Evolutionary conservation across 495 filamentous ascomycete species (phyloP), one percentile per base, ranked within the genome.

Genomic region (Daldinia decipiens): DNA sequence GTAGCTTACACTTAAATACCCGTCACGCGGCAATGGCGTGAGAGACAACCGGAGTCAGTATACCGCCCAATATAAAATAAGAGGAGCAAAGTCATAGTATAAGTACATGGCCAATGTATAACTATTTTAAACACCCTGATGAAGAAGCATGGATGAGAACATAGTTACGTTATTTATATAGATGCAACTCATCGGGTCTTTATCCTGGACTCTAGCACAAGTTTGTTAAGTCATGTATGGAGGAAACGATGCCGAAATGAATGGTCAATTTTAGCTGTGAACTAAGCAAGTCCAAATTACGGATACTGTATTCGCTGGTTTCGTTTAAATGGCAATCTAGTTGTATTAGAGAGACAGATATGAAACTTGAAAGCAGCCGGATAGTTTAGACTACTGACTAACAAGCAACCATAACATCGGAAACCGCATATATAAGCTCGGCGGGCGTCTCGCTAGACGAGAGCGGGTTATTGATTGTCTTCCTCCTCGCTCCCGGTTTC

Each of bases 401-500:
- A 3, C 4, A 61, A 47, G 43, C n/a, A 32, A 56, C 34, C 24
- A 21, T 13, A 47, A 24, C 4, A 24, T 4, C 43, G 19, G 19
- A 12, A 21, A 24, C 8, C 32, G 19, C 24, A 19, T 32, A 27
- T 24, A 53, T 31, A 47, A 47, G 9, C 21, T 47, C 9, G 17
- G 19, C 43, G 43, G n/a, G 9, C 21, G 43, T 47, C 43, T 47
- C 26, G 50, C 27, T 31, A 53, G 50, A 31, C 9, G 24, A 52
- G 29, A 12, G 29, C 31, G 8, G 2, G 2, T 17, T 29, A 58
- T 74, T 47, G 63, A 51, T 70, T 72, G 5, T 70, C 75, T 17
- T 67, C 78, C 6, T 74, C 74, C 6, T 81, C 81, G 8, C 78
- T 78, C 17, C 80, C 83, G 5, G 78, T 71, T 26, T 81, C 79